A percentile compares a stretch with the other conserved stretches of the same genome.
These are phyloP conservation scores for Dillenia suffruticosa DNA, from an alignment of 164 flowering plant genomes.

Conservation along the genomic window DNA sequence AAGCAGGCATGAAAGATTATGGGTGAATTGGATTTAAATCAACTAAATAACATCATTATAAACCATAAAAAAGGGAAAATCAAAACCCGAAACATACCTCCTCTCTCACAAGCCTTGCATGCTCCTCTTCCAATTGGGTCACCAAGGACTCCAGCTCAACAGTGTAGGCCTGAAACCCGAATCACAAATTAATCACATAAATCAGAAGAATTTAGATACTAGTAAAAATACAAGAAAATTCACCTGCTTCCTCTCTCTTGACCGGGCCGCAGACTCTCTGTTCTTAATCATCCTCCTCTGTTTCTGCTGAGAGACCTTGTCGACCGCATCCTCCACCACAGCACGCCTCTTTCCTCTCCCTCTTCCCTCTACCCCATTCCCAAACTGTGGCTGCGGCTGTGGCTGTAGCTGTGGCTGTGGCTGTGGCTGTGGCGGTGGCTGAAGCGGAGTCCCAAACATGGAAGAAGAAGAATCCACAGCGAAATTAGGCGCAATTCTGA, in stretches of 20 bases:
- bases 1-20: no score
- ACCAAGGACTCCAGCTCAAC: constrained; percentile 66
- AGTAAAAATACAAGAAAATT: neutral
- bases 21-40: no score
- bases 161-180: constrained; percentile 60
- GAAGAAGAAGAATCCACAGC: no score
- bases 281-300: constrained; percentile 69
- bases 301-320: constrained; percentile 57
- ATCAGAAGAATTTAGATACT: neutral
- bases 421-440: constrained; percentile 6
- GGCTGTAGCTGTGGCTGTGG: constrained; percentile 8
- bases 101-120: constrained; percentile 51
- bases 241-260: constrained; percentile 68
- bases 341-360: constrained; percentile 35
- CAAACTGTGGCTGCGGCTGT: constrained; percentile 10
- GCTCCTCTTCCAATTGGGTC: constrained; percentile 63
- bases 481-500: no score
- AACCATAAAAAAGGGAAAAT: no score
- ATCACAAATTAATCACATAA: neutral
- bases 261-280: constrained; percentile 67
- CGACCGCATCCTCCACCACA: constrained; percentile 33
- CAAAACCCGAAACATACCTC: constrained; percentile 33
- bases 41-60: no score
- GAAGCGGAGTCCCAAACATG: constrained; percentile 10
- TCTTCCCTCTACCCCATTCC: constrained; percentile 14